phyloP scores from a whole-genome alignment of 2,329 filamentous ascomycete genomes.

The Calonectria ilicicola region DNA sequence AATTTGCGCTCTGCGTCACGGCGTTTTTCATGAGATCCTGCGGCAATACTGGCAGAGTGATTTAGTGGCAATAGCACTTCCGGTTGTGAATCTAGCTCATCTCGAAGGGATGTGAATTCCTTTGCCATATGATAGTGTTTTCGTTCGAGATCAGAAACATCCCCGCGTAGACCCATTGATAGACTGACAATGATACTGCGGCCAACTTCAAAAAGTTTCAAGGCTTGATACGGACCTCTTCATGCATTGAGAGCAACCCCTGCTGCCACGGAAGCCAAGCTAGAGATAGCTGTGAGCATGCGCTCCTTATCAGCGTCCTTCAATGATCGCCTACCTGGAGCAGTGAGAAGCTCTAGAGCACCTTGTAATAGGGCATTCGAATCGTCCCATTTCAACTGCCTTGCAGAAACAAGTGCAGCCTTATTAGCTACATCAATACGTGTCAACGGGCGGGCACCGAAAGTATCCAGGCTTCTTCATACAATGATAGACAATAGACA shows the following conservation, averaged over 20 bases:
- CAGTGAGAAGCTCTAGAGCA: not conserved
- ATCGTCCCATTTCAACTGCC: not conserved
- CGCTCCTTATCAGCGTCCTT: not conserved
- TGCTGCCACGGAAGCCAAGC: not conserved
- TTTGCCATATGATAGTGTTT: not conserved
- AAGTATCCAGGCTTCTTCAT: not conserved
- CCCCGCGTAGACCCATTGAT: not conserved
- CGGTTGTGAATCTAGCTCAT: not conserved
- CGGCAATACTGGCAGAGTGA: not conserved
- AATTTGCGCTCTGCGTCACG: not conserved
- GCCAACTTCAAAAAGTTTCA: conserved; percentile 2
- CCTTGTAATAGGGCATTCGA: not conserved
- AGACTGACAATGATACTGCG: conserved; percentile 3
- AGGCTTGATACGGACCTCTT: not conserved
- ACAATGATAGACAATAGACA: not conserved
- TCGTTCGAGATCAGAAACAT: not conserved
- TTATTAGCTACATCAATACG: not conserved
- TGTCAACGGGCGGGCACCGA: not conserved
- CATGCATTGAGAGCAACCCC: not conserved
- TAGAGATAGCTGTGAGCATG: not conserved
- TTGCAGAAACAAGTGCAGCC: not conserved
- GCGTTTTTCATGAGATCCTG: not conserved
- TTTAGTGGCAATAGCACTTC: not conserved
- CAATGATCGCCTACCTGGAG: not conserved
- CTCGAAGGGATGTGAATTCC: not conserved